Percentiles rank a stretch among this genome's conserved stretches.
phyloP scores from a whole-genome alignment of 2,329 filamentous ascomycete genomes.

The Incumbomyces lentus region DNA sequence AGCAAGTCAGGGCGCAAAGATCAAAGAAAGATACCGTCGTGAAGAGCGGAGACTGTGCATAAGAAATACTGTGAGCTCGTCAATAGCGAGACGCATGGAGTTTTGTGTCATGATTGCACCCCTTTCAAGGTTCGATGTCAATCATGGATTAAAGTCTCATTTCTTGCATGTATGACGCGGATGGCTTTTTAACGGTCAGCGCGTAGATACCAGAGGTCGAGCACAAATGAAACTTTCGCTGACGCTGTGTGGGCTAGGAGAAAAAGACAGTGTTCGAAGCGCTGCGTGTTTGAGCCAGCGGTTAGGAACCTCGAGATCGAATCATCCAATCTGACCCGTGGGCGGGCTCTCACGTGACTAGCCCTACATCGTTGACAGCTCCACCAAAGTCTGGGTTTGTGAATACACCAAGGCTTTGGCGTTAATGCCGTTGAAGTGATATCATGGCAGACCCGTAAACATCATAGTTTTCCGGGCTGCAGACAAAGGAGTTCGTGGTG shows the following conservation, averaged over 20 bases:
- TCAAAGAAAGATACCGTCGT: background rate
- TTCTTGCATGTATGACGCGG: slow-evolving; percentile 4
- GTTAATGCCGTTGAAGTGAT: no score
- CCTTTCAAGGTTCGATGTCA: slow-evolving; percentile 1
- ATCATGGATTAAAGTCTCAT: background rate
- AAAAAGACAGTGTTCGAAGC: slow-evolving; percentile 1
- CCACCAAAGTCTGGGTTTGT: no score
- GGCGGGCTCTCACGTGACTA: no score
- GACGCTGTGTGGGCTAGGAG: background rate
- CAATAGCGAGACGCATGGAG: background rate
- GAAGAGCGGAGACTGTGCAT: background rate
- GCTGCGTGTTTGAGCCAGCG: slow-evolving; percentile 1
- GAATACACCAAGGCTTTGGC: no score
- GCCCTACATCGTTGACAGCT: no score
- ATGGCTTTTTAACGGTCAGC: slow-evolving; percentile 5
- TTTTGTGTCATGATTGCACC: slow-evolving; percentile 4
- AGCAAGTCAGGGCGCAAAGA: background rate
- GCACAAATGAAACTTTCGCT: background rate
- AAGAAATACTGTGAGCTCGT: background rate
- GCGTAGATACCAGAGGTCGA: background rate
- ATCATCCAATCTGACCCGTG: no score
- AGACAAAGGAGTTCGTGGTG: no score
- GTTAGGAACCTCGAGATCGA: background rate
- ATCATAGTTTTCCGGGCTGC: no score
- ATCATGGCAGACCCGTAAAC: no score